These are phyloP conservation scores for Luffa aegyptiaca DNA, from an alignment of 306 rosid species.

Conservation along the genomic window DNA sequence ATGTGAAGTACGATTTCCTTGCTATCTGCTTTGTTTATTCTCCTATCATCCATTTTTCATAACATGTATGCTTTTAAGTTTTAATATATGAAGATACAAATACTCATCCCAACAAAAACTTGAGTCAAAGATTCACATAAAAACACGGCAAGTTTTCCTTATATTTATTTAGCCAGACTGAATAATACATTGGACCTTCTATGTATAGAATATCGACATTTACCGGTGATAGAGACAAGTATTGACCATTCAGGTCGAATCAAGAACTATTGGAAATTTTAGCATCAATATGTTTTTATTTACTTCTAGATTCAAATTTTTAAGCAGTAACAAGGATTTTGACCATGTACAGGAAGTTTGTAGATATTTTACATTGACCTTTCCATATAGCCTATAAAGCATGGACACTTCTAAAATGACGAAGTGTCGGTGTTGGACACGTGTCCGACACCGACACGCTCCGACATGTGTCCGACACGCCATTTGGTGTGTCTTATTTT, in stretches of 20 bases:
- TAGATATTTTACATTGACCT: neutral
- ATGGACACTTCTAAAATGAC: no score
- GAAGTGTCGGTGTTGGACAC: no score
- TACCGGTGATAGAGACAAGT: neutral
- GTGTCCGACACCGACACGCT: no score
- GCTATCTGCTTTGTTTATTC: neutral
- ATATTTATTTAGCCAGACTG: neutral
- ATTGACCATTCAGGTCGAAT: neutral
- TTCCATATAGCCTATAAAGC: no score
- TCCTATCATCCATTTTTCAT: neutral
- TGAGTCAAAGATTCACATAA: neutral
- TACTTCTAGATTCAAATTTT: neutral
- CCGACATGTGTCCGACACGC: no score
- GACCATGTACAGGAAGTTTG: neutral
- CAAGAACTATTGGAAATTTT: neutral
- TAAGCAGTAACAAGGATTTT: neutral
- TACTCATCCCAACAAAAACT: neutral
- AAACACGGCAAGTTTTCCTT: neutral
- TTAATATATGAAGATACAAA: neutral
- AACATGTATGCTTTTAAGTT: neutral
- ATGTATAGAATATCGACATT: neutral
- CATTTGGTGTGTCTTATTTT: no score
- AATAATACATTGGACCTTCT: neutral
- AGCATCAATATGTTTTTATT: neutral
- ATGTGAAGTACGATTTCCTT: neutral